These are phyloP conservation scores for Pseudogymnoascus verrucosus DNA, from an alignment of 2,329 filamentous ascomycete genomes.

Conservation along the genomic window DNA sequence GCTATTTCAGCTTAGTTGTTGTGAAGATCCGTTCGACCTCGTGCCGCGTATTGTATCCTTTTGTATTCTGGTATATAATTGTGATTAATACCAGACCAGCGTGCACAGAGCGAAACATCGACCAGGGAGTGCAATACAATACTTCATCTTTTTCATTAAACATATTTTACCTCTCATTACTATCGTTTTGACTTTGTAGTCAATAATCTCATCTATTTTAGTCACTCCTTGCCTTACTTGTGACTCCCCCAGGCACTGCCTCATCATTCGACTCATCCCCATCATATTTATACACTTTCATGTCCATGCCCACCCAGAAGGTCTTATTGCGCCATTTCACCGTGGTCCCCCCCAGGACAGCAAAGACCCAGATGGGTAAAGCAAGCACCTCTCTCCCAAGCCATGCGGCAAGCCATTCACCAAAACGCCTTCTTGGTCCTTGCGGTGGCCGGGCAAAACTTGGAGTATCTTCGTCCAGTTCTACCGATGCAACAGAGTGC, in stretches of 20 bases:
- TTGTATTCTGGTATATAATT: neutral
- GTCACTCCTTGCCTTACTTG: neutral
- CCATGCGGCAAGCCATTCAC: constrained; percentile 75
- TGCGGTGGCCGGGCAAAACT: constrained; percentile 62
- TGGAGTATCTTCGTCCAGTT: constrained; percentile 65
- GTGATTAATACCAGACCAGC: neutral
- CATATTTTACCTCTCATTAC: neutral
- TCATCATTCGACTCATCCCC: constrained; percentile 13
- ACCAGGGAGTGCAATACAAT: neutral
- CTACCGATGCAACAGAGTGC: constrained; percentile 64
- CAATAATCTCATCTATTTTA: constrained; percentile 2
- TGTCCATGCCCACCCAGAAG: constrained; percentile 77
- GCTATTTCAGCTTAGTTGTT: neutral
- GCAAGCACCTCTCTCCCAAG: constrained; percentile 74
- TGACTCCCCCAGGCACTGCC: neutral
- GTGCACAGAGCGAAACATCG: neutral
- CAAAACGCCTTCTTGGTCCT: constrained; percentile 46
- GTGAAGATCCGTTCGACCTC: neutral
- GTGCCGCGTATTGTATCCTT: neutral
- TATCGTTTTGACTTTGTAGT: neutral
- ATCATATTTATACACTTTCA: constrained; percentile 62
- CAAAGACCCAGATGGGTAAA: constrained; percentile 83
- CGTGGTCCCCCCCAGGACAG: constrained; percentile 78
- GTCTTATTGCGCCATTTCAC: constrained; percentile 79
- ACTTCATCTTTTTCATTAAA: neutral